A percentile compares a stretch with the other conserved stretches of the same genome.
phyloP scores from a whole-genome alignment of 2,329 filamentous ascomycete genomes.

The Didymella pinodella region DNA sequence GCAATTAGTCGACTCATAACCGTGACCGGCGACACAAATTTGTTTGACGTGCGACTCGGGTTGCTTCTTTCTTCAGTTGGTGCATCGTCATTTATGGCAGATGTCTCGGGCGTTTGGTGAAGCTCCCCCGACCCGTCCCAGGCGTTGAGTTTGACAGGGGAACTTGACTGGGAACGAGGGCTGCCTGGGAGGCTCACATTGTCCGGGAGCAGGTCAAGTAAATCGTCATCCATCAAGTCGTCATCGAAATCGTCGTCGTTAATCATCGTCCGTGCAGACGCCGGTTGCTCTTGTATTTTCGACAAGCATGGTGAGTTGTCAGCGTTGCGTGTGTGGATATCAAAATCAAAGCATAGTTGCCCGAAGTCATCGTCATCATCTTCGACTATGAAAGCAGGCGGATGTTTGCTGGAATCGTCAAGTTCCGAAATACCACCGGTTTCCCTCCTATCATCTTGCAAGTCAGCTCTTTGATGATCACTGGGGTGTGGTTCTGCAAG shows the following conservation, averaged over 20 bases:
- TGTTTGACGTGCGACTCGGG: slow-evolving; percentile 5
- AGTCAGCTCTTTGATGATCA: neutral
- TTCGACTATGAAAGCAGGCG: neutral
- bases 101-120: neutral
- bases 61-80: neutral
- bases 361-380: slow-evolving; percentile 4
- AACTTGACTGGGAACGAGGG: slow-evolving; percentile 7
- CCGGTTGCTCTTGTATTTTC: neutral
- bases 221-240: slow-evolving; percentile 37
- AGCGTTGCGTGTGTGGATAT: neutral
- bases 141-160: neutral
- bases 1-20: slow-evolving; percentile 26
- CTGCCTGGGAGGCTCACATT: neutral
- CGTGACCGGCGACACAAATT: slow-evolving; percentile 40
- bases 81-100: neutral
- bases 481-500: neutral
- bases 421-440: neutral
- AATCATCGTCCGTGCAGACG: neutral
- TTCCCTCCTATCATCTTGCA: neutral
- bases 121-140: neutral
- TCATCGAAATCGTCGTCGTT: slow-evolving; percentile 31
- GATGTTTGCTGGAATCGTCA: neutral
- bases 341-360: slow-evolving; percentile 15
- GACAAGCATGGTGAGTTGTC: neutral
- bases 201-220: slow-evolving; percentile 27